phyloP scores from a whole-genome alignment of 1,139 yeast species.

The Sugiyamaella japonica region DNA sequence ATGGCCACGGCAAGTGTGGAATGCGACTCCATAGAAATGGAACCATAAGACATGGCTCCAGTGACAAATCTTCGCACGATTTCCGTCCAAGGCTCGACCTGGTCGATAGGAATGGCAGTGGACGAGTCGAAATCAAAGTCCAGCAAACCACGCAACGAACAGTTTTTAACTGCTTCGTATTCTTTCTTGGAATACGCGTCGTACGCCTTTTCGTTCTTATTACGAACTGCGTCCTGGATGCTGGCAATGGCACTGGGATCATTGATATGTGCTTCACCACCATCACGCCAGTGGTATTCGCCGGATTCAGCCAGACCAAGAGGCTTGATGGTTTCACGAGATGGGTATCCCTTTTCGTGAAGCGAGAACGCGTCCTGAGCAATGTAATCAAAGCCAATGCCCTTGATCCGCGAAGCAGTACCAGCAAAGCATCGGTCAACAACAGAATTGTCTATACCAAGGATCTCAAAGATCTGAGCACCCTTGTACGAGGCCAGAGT shows the following conservation, averaged over 20 bases:
- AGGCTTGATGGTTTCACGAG: conserved; percentile 69
- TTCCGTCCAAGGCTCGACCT: conserved; percentile 99
- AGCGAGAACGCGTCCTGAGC: conserved; percentile 95
- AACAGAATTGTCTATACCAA: conserved; percentile 93
- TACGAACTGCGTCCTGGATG: conserved; percentile 94
- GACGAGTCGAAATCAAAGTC: conserved; percentile 80
- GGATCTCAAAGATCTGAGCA: conserved; percentile 96
- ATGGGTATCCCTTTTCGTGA: conserved; percentile 90
- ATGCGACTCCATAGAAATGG: conserved; percentile 97
- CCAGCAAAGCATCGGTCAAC: conserved; percentile 96
- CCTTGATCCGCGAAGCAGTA: conserved; percentile 94
- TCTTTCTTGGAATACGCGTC: conserved; percentile 88
- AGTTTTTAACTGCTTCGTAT: conserved; percentile 85
- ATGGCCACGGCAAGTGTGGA: conserved; percentile 97
- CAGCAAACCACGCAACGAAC: conserved; percentile 90
- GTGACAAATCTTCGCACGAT: conserved; percentile 96
- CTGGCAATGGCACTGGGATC: conserved; percentile 95
- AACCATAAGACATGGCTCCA: conserved; percentile 99
- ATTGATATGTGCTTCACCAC: conserved; percentile 93
- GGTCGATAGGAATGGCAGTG: conserved; percentile 85
- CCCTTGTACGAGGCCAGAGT: conserved; percentile 97
- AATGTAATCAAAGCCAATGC: conserved; percentile 91
- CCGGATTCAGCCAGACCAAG: conserved; percentile 88
- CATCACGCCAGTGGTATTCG: conserved; percentile 98
- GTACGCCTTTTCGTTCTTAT: conserved; percentile 91